phyloP scores from a whole-genome alignment of 768 basidiomycete genomes.

The Kwoniella dendrophila region DNA sequence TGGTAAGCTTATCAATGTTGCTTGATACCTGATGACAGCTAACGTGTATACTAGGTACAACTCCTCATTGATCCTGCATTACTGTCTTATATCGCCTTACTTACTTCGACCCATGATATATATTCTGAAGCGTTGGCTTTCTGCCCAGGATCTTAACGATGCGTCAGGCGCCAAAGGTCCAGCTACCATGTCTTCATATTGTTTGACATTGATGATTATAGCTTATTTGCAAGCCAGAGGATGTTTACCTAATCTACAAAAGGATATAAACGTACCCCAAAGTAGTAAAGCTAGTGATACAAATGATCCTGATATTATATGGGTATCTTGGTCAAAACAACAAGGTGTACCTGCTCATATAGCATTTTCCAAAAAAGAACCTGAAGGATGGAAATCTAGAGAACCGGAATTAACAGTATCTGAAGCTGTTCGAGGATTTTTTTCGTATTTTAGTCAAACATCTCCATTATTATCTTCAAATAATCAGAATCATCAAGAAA shows the following conservation, averaged over 20 bases:
- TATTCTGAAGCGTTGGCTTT: conserved; percentile 49
- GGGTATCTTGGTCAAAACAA: conserved; percentile 45
- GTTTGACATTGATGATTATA: conserved; percentile 51
- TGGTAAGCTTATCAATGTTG: conserved; percentile 35
- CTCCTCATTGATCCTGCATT: conserved; percentile 47
- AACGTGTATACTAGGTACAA: conserved; percentile 42
- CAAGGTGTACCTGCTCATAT: conserved; percentile 43
- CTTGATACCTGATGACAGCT: neutral
- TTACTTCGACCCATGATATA: conserved; percentile 53
- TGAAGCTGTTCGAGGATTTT: conserved; percentile 51
- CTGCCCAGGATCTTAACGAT: conserved; percentile 48
- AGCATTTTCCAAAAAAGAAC: conserved; percentile 28
- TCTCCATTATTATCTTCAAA: neutral
- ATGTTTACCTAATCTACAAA: conserved; percentile 51
- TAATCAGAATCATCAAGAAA: neutral
- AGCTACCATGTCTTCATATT: conserved; percentile 52
- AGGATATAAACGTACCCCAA: conserved; percentile 25
- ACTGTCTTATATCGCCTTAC: conserved; percentile 48
- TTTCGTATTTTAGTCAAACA: conserved; percentile 34
- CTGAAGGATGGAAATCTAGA: conserved; percentile 26
- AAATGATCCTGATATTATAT: conserved; percentile 38
- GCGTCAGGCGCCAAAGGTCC: conserved; percentile 45
- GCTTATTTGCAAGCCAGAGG: conserved; percentile 51
- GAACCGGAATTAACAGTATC: conserved; percentile 32
- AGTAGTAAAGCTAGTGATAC: conserved; percentile 22